These are phyloP conservation scores for Monosporascus cannonballus DNA, from an alignment of 2,329 filamentous ascomycete genomes.

Conservation along the genomic window DNA sequence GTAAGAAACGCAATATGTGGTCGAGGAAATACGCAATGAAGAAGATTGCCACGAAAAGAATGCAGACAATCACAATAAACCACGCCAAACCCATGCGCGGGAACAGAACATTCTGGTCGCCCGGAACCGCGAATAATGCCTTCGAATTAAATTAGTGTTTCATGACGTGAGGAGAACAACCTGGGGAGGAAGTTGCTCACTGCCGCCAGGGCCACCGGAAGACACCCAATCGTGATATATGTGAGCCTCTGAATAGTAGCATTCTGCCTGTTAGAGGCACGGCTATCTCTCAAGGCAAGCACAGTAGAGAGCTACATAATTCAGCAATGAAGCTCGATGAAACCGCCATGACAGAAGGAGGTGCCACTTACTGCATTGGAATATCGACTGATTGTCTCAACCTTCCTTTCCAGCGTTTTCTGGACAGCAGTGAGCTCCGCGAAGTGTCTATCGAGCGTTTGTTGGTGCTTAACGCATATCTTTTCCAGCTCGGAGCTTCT, in stretches of 20 bases:
- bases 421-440: constrained; percentile 3
- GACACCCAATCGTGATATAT: constrained; percentile 7
- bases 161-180: background rate
- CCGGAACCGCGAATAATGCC: constrained; percentile 9
- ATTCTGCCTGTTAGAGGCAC: constrained; percentile 3
- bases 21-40: background rate
- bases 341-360: background rate
- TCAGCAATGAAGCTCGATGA: background rate
- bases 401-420: constrained; percentile 4
- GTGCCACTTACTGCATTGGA: constrained; percentile 4
- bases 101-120: constrained; percentile 7
- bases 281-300: constrained; percentile 2
- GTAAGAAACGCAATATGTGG: background rate
- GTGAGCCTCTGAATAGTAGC: constrained; percentile 8
- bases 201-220: constrained; percentile 4
- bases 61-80: constrained; percentile 2
- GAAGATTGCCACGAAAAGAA: constrained; percentile 3
- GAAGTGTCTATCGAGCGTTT: constrained; percentile 3
- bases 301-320: background rate
- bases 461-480: constrained; percentile 6
- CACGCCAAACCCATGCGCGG: constrained; percentile 4
- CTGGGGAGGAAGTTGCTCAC: background rate
- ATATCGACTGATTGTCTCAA: constrained; percentile 2
- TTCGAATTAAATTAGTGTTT: background rate
- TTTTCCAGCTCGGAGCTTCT: constrained; percentile 4